Evolutionary conservation across 2,329 filamentous ascomycete genomes (phyloP), one percentile per base, ranked within the genome.

Genomic region (Fusarium lyarnte): DNA sequence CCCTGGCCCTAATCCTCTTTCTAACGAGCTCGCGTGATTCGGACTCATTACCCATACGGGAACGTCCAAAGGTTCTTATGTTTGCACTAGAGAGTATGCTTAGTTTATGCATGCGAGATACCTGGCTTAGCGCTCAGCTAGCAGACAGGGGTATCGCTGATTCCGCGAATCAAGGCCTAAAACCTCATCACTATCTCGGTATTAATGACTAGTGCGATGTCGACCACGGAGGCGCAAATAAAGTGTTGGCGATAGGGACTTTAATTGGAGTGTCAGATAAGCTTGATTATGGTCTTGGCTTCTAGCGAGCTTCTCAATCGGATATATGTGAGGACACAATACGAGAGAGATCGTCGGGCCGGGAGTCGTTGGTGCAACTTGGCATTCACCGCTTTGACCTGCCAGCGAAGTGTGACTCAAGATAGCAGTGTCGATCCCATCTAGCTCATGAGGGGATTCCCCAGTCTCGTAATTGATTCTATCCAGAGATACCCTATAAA

Each of bases 51-150:
- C 66, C 65, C n/a, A 58, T 69, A 52, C 45, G 45, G 66, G 66
- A 69, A 69, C 47, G 47, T 69, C 17, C 47, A 17, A 39, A 69
- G 66, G 66, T 58, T 47, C 66, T 69, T 69, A 69, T 69, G 66
- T 69, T 45, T 57, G 39, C 33, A 58, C 65, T 69, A 69, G n/a
- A 38, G 39, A 52, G 45, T 69, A 69, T 69, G 66, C 66, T 69
- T 69, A 45, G 42, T 64, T 69, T 69, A 69, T 69, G 66, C 66
- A 64, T 64, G 66, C 65, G 23, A 14, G 35, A 58, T 42, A 41
- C 64, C 45, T 58, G 19, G 45, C 31, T 53, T 69, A 64, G 66
- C 65, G 65, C 29, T 38, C 39, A 27, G n/a, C 58, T 64, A 51
- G 27, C 9, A 31, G 45, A 35, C 66, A 46, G 43, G 58, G 58